Evolutionary conservation across 331 rosid species (phyloP).

Genomic region (Cydonia oblonga): DNA sequence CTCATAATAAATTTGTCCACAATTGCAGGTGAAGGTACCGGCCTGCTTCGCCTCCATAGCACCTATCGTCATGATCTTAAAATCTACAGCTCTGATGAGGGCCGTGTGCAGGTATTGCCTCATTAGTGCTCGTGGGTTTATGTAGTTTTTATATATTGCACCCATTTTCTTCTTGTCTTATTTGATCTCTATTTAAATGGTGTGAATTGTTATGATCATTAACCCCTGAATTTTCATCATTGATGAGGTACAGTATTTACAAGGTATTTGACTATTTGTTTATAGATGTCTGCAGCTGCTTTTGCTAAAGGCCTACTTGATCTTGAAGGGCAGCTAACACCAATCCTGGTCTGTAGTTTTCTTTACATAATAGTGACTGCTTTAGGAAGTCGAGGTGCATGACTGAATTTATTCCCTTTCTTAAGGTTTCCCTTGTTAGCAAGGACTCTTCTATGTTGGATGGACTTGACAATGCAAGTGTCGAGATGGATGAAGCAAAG

Average conservation of each 20-base stretch:
- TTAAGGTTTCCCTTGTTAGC: conserved; percentile 95
- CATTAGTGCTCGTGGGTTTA: background rate
- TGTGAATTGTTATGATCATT: conserved; percentile 5
- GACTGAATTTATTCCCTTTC: conserved; percentile 24
- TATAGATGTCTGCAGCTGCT: conserved; percentile 99
- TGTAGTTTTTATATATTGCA: background rate
- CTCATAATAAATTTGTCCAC: conserved; percentile 12
- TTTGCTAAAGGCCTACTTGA: conserved; percentile 99
- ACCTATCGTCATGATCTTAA: conserved; percentile 95
- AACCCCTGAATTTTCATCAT: conserved; percentile 15
- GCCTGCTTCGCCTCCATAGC: conserved; percentile 96
- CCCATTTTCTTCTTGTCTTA: background rate
- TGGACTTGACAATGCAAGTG: conserved; percentile 96
- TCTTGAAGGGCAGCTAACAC: conserved; percentile 91
- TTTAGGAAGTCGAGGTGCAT: conserved; percentile 15
- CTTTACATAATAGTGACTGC: conserved; percentile 7
- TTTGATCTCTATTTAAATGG: conserved; percentile 1
- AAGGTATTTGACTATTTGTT: conserved; percentile 26
- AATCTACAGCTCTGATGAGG: conserved; percentile 99
- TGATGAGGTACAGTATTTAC: conserved; percentile 8
- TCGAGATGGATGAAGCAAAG: conserved; percentile 93
- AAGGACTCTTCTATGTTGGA: conserved; percentile 99
- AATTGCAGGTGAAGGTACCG: conserved; percentile 90
- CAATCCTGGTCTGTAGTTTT: conserved; percentile 71
- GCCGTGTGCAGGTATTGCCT: conserved; percentile 93